Base-by-base conservation (phyloP, 768 basidiomycete species). In the Tylopilus sp. region DNA sequence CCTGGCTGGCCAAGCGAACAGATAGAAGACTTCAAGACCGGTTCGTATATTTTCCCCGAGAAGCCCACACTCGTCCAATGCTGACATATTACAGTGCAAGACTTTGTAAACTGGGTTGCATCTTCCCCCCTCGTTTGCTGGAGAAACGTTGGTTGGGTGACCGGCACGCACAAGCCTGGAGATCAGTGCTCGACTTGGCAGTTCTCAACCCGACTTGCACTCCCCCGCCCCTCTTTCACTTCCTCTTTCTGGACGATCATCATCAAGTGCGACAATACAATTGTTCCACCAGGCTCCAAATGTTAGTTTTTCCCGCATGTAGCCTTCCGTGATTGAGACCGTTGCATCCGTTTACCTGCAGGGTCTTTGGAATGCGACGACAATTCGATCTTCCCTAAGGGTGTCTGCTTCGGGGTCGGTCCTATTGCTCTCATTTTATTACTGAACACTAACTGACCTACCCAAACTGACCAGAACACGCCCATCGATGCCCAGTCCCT, bases 171-270 rank as follows among this genome's bases (percentile, higher is more conserved):
- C 45, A 6, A 21, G 8, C 50, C 54, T 30, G 28, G 34, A 10
- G 48, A 26, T 0, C 13, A 34, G 16, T 43, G n/a, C 29, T 41
- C 14, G 22, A 41, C 40, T 5, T 41, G 40, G 40, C 22, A 41
- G 16, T 41, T 21, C 40, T 12, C 55, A 21, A 54, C 56, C 11
- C 56, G n/a, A 6, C 48, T 57, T 25, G 17, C 19, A 31, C 45
- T 57, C 22, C 53, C 56, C 1, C 44, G 54, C 4, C 21, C 28
- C 16, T 16, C 44, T 7, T 50, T 14, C 14, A 12, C 16, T n/a
- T 54, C 21, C 24, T 9, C 43, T 4, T 57, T 50, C 53, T 57
- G 43, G 37, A 55, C 56, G 28, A 50, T 55, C 40, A 55, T 57
- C 19, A 11, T 57, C 21, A 53, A 55, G 17, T 55, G 56, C n/a